Evolutionary conservation across 2,329 filamentous ascomycete species (phyloP).

Genomic region (Lomentospora prolificans): DNA sequence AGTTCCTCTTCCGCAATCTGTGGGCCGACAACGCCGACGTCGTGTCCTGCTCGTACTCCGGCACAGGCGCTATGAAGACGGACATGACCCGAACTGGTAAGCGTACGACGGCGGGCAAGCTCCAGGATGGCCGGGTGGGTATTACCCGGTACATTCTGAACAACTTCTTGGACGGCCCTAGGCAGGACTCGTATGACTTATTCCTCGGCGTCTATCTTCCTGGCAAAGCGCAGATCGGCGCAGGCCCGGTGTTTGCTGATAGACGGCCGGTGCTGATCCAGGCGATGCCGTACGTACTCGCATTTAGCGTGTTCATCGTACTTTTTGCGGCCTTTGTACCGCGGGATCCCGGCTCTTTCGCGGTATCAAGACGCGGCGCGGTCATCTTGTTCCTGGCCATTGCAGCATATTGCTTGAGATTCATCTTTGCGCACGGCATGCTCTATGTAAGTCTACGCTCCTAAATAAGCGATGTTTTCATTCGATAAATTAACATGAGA

Average conservation of each 20-base stretch:
- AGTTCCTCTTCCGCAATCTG: constrained; percentile 87
- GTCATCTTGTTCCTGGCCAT: constrained; percentile 67
- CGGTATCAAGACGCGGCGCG: constrained; percentile 76
- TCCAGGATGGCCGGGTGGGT: constrained; percentile 82
- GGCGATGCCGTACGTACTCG: constrained; percentile 83
- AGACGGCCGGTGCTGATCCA: constrained; percentile 79
- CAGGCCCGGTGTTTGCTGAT: constrained; percentile 70
- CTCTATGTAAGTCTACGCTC: constrained; percentile 84
- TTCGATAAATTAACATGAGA: too few species aligned
- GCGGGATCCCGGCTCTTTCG: constrained; percentile 58
- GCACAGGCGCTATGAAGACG: constrained; percentile 94
- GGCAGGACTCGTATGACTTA: constrained; percentile 91
- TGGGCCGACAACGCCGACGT: constrained; percentile 99
- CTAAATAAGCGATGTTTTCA: too few species aligned
- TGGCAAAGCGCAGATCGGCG: constrained; percentile 59
- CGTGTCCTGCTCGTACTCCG: constrained; percentile 85
- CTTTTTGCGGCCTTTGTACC: constrained; percentile 61
- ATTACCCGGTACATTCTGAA: constrained; percentile 84
- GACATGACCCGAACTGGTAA: constrained; percentile 93
- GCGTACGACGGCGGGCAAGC: constrained; percentile 72
- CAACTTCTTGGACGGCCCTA: constrained; percentile 88
- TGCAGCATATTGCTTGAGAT: constrained; percentile 61
- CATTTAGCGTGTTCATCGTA: constrained; percentile 77
- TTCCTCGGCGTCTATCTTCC: constrained; percentile 84
- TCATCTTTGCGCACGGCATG: constrained; percentile 77